A percentile compares a stretch with the other conserved stretches of the same genome.
These are phyloP conservation scores for Seiridium unicorne DNA, from an alignment of 2,329 filamentous ascomycete species.

Conservation along the genomic window DNA sequence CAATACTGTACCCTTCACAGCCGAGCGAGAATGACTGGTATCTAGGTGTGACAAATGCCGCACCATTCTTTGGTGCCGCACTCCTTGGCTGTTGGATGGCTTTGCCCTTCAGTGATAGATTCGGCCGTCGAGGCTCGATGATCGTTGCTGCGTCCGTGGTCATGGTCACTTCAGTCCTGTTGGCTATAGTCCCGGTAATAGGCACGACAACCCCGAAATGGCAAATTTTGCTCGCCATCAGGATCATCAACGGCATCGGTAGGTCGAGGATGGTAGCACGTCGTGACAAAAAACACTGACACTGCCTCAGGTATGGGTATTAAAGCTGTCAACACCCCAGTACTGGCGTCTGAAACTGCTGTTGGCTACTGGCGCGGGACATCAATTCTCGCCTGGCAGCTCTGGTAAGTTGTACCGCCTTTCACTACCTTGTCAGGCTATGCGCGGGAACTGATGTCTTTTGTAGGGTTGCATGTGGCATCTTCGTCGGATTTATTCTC, in stretches of 20 bases:
- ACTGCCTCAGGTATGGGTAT: slow-evolving; percentile 41
- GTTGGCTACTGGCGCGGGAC: slow-evolving; percentile 47
- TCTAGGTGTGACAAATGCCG: slow-evolving; percentile 37
- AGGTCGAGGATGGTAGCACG: slow-evolving; percentile 2
- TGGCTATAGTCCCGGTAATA: neutral
- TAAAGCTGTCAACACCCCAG: slow-evolving; percentile 46
- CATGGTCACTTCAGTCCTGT: slow-evolving; percentile 33
- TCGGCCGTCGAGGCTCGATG: slow-evolving; percentile 39
- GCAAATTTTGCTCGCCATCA: neutral
- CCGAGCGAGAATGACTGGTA: slow-evolving; percentile 30
- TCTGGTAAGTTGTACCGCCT: slow-evolving; percentile 28
- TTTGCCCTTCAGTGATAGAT: slow-evolving; percentile 38
- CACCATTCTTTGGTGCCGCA: slow-evolving; percentile 38
- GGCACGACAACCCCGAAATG: neutral
- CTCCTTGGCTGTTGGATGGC: slow-evolving; percentile 36
- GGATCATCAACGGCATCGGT: slow-evolving; percentile 11
- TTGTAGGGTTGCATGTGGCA: slow-evolving; percentile 32
- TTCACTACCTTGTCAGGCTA: too few relatives aligned
- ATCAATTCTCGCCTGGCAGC: slow-evolving; percentile 45
- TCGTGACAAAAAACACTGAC: neutral
- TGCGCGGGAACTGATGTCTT: neutral
- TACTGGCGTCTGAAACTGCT: slow-evolving; percentile 44
- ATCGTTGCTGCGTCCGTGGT: slow-evolving; percentile 36
- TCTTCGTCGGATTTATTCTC: slow-evolving; percentile 32
- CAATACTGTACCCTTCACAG: neutral